A percentile compares a stretch with the other conserved stretches of the same genome.
phyloP scores from a whole-genome alignment of 768 basidiomycete species.

The Sistotremastrum niveocremeum region DNA sequence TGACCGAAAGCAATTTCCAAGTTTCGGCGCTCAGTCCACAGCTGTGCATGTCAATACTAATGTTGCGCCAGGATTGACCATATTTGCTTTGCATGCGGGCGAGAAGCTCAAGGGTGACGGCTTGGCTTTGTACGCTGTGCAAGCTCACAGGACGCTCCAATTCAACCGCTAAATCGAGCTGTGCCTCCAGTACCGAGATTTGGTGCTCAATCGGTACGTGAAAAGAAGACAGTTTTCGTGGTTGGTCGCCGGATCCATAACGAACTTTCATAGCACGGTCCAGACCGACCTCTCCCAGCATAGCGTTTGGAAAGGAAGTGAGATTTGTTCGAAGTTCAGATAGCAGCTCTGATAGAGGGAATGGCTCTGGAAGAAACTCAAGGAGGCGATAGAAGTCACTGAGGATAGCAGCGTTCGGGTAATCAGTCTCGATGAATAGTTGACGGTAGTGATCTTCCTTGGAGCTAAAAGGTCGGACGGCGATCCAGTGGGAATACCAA shows the following conservation, averaged over 20 bases:
- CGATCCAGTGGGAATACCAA: conserved; percentile 79
- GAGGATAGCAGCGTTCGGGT: conserved; percentile 12
- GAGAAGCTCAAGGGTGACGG: conserved; percentile 56
- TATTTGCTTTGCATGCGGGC: conserved; percentile 43
- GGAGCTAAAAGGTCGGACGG: conserved; percentile 16
- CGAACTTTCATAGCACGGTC: conserved; percentile 74
- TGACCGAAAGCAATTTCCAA: conserved; percentile 30
- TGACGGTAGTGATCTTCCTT: conserved; percentile 66
- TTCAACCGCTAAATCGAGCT: conserved; percentile 76
- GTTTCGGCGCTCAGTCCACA: conserved; percentile 73
- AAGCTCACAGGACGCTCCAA: conserved; percentile 66
- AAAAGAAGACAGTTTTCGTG: conserved; percentile 60
- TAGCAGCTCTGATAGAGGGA: conserved; percentile 44
- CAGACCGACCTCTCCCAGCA: conserved; percentile 90
- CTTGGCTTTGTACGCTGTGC: conserved; percentile 73
- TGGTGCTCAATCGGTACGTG: conserved; percentile 73
- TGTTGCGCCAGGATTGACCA: conserved; percentile 39
- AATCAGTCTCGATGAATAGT: conserved; percentile 35
- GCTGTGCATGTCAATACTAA: conserved; percentile 84
- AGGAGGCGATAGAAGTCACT: conserved; percentile 45
- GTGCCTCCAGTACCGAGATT: conserved; percentile 62
- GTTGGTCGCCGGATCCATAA: conserved; percentile 29
- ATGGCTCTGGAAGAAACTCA: conserved; percentile 57
- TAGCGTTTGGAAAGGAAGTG: conserved; percentile 45
- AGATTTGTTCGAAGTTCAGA: conserved; percentile 47